phyloP scores from a whole-genome alignment of 441 rosid species.

The Populus hybrid region DNA sequence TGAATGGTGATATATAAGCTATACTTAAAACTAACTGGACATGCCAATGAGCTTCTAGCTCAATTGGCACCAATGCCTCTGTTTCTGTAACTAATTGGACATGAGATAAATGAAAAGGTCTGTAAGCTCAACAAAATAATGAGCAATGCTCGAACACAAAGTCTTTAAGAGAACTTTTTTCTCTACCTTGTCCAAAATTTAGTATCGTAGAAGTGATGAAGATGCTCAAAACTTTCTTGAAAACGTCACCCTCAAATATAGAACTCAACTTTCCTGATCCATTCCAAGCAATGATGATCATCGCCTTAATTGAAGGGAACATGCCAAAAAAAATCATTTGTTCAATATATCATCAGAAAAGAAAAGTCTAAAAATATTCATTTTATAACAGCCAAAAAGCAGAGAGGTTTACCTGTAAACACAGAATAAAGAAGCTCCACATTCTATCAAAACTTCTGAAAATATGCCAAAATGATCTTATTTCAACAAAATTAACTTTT shows the following conservation, averaged over 20 bases:
- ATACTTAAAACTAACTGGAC: neutral
- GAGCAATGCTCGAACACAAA: neutral
- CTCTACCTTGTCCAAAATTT: slow-evolving; percentile 95
- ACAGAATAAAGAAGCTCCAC: slow-evolving; percentile 96
- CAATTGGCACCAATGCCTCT: neutral
- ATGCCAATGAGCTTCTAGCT: neutral
- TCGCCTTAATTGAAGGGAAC: slow-evolving; percentile 48
- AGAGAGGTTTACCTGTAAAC: slow-evolving; percentile 61
- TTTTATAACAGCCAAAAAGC: neutral
- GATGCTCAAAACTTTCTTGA: slow-evolving; percentile 82
- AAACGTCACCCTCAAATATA: slow-evolving; percentile 50
- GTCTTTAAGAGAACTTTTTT: neutral
- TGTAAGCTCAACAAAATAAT: neutral
- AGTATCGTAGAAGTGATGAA: slow-evolving; percentile 96
- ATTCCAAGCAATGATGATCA: slow-evolving; percentile 98
- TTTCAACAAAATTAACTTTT: slow-evolving; percentile 97
- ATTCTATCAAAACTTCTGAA: slow-evolving; percentile 98
- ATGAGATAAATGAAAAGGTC: neutral
- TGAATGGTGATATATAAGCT: neutral
- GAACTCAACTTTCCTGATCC: slow-evolving; percentile 56
- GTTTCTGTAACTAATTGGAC: neutral
- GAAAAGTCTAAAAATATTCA: slow-evolving; percentile 6
- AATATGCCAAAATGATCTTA: slow-evolving; percentile 94
- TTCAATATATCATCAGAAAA: slow-evolving; percentile 22
- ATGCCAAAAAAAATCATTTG: slow-evolving; percentile 5